These are phyloP conservation scores for Xylaria sp. DNA, from an alignment of 2,329 filamentous ascomycete genomes.

Conservation along the genomic window DNA sequence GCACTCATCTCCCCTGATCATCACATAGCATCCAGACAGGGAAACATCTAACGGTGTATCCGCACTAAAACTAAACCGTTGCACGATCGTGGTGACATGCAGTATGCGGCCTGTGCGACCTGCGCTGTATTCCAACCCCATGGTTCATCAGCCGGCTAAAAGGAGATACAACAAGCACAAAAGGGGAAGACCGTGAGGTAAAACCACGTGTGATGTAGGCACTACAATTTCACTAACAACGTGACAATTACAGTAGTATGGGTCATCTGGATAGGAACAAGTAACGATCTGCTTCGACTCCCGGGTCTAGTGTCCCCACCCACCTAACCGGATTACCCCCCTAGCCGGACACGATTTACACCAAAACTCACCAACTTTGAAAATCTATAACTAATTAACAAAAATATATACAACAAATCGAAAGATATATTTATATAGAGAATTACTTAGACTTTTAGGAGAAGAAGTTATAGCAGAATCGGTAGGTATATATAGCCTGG, in stretches of 20 bases:
- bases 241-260: neutral
- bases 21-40: conserved; percentile 20
- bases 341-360: too few relatives aligned
- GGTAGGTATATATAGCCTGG: too few relatives aligned
- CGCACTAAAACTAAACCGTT: conserved; percentile 8
- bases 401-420: too few relatives aligned
- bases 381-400: too few relatives aligned
- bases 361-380: too few relatives aligned
- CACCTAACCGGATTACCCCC: too few relatives aligned
- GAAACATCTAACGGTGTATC: neutral
- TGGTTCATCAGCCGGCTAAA: conserved; percentile 14
- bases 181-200: neutral
- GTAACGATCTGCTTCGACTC: neutral
- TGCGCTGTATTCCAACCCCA: conserved; percentile 4
- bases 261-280: neutral
- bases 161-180: neutral
- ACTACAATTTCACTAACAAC: neutral
- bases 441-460: too few relatives aligned
- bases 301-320: neutral
- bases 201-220: neutral
- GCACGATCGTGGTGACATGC: neutral
- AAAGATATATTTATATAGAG: too few relatives aligned
- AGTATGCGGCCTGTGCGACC: conserved; percentile 1
- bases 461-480: too few relatives aligned
- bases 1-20: conserved; percentile 26